Evolutionary conservation across 345 rosid genomes (phyloP).

Genomic region (Syzygium aqueum): DNA sequence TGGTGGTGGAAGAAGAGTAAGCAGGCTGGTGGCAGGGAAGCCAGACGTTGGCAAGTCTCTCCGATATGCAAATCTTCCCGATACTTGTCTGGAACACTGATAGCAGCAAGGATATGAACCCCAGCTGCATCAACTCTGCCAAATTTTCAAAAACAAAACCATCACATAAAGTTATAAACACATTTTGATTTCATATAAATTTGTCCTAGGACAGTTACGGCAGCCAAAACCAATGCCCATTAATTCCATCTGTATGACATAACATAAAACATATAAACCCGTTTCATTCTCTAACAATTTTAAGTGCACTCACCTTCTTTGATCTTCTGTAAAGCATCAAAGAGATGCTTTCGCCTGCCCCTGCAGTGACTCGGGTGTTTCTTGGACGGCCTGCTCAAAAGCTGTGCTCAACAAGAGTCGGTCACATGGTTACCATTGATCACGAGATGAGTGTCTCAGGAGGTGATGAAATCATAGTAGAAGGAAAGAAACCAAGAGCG

Average conservation of each 20-base stretch:
- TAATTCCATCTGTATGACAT: not conserved
- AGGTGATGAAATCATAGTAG: not conserved
- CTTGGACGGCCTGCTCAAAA: slow-evolving; percentile 1
- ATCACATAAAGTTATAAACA: not conserved
- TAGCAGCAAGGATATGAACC: slow-evolving; percentile 70
- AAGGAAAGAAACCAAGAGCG: not conserved
- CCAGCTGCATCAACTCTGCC: slow-evolving; percentile 85
- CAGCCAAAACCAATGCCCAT: not conserved
- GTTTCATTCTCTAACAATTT: not conserved
- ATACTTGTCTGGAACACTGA: slow-evolving; percentile 49
- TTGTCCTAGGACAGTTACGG: not conserved
- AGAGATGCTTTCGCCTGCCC: slow-evolving; percentile 53
- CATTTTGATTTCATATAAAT: not conserved
- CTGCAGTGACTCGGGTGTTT: slow-evolving; percentile 3
- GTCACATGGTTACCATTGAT: not conserved
- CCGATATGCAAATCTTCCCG: slow-evolving; percentile 38
- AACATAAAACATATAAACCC: not conserved
- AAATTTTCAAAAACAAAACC: not conserved
- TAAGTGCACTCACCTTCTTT: slow-evolving; percentile 54
- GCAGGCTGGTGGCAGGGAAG: slow-evolving; percentile 41
- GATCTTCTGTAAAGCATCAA: slow-evolving; percentile 63
- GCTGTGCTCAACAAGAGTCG: slow-evolving; percentile 14
- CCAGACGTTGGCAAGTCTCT: slow-evolving; percentile 32
- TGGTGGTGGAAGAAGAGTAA: not conserved
- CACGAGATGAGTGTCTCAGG: not conserved